Conservation (phyloP, 2,329 filamentous ascomycete genomes). For the Penicillium verrucosum region DNA sequence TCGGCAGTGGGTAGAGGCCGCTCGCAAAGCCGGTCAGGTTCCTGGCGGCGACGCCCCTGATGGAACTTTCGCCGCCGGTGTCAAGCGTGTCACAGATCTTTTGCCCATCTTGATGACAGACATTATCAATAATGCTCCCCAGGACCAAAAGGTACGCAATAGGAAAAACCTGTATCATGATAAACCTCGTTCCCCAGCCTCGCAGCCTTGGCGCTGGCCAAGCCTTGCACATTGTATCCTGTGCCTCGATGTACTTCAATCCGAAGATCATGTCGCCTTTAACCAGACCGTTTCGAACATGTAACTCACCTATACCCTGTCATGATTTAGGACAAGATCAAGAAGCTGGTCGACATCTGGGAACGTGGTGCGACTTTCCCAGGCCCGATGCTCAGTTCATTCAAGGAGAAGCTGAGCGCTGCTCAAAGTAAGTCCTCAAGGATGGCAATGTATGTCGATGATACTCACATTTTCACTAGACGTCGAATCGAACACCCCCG, state of each 20-base stretch:
- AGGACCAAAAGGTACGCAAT: conserved; percentile 92
- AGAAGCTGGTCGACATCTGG: conserved; percentile 96
- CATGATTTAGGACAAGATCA: conserved; percentile 81
- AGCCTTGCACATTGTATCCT: background rate
- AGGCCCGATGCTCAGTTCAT: conserved; percentile 69
- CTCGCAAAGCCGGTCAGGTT: conserved; percentile 78
- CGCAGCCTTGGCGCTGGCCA: conserved; percentile 14
- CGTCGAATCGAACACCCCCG: conserved; percentile 66
- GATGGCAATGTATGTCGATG: background rate
- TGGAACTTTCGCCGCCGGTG: conserved; percentile 90
- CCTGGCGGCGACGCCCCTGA: conserved; percentile 77
- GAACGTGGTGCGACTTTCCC: conserved; percentile 94
- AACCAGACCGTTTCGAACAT: conserved; percentile 25
- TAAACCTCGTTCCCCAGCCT: conserved; percentile 24
- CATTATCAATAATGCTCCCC: conserved; percentile 80
- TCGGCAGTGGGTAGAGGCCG: conserved; percentile 96
- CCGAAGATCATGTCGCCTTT: background rate
- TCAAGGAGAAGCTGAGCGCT: conserved; percentile 74
- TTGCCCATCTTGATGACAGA: conserved; percentile 94
- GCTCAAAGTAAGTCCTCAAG: conserved; percentile 60
- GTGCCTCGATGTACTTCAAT: background rate
- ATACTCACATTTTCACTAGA: conserved; percentile 48
- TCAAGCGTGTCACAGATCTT: conserved; percentile 93
- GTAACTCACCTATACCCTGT: conserved; percentile 49
- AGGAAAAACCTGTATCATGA: conserved; percentile 29